Percentiles rank a stretch among this genome's conserved stretches.
Conservation (phyloP, 768 basidiomycete species). For the Kwoniella mangroviensis region DNA sequence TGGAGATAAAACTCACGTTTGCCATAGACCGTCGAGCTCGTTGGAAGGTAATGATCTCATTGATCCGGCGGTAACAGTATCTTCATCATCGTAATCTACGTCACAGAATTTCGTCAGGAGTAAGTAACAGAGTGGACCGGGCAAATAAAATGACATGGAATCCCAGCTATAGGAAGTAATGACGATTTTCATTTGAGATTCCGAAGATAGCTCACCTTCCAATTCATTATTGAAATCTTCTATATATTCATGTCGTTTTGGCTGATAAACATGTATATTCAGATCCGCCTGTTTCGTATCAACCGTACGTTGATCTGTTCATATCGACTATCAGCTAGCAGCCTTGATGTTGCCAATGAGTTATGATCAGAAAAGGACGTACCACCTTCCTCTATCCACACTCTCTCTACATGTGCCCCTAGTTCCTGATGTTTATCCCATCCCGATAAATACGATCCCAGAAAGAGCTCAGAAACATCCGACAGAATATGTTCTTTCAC, state of each 20-base stretch:
- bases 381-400: constrained; percentile 68
- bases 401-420: constrained; percentile 73
- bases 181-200: no score
- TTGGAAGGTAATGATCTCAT: constrained; percentile 85
- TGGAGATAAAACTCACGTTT: constrained; percentile 52
- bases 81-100: constrained; percentile 65
- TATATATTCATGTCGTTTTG: constrained; percentile 71
- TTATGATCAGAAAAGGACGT: constrained; percentile 29
- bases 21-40: constrained; percentile 88
- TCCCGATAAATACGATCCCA: constrained; percentile 71
- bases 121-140: no score
- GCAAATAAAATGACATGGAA: no score
- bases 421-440: constrained; percentile 80
- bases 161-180: neutral
- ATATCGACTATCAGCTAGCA: neutral
- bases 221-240: constrained; percentile 50
- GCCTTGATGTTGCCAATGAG: neutral
- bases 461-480: neutral
- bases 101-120: no score
- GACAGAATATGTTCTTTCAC: neutral
- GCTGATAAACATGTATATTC: constrained; percentile 90
- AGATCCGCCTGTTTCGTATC: constrained; percentile 56
- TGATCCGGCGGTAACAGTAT: constrained; percentile 82
- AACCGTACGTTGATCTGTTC: constrained; percentile 2
- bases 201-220: neutral